Conservation (phyloP, 2,329 filamentous ascomycete species). For the Xylariaceae sp. region DNA sequence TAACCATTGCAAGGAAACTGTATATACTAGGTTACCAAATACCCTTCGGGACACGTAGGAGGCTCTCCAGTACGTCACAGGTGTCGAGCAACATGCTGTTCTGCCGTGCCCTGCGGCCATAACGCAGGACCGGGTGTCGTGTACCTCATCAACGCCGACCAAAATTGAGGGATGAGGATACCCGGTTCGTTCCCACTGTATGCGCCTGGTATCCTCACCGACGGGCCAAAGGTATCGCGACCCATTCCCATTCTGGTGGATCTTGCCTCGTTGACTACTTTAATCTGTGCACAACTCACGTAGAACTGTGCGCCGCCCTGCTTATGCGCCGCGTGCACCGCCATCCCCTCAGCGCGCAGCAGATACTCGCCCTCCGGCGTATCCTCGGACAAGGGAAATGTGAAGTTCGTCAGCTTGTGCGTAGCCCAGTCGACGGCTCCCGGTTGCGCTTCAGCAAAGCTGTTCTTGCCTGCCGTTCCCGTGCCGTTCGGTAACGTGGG, state of each 20-base stretch:
- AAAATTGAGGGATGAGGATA: conserved; percentile 22
- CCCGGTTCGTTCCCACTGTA: conserved; percentile 19
- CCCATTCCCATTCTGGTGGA: background rate
- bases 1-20: too few relatives aligned
- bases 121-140: conserved; percentile 18
- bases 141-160: conserved; percentile 20
- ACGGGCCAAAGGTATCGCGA: conserved; percentile 4
- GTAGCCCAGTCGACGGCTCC: conserved; percentile 18
- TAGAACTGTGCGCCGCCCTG: conserved; percentile 20
- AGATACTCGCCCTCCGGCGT: conserved; percentile 23
- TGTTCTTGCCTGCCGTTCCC: conserved; percentile 1
- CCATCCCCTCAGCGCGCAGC: conserved; percentile 20
- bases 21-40: too few relatives aligned
- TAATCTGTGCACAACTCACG: conserved; percentile 20
- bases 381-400: conserved; percentile 12
- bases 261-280: conserved; percentile 1
- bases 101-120: conserved; percentile 16
- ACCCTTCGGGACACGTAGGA: too few relatives aligned
- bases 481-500: conserved; percentile 6
- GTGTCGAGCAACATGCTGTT: conserved; percentile 13
- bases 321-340: conserved; percentile 24
- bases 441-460: conserved; percentile 5
- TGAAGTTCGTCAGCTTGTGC: conserved; percentile 18
- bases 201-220: conserved; percentile 18
- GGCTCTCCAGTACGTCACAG: background rate